phyloP scores from a whole-genome alignment of 1,284 basidiomycete genomes.

The Uromyces viciae-fabae region DNA sequence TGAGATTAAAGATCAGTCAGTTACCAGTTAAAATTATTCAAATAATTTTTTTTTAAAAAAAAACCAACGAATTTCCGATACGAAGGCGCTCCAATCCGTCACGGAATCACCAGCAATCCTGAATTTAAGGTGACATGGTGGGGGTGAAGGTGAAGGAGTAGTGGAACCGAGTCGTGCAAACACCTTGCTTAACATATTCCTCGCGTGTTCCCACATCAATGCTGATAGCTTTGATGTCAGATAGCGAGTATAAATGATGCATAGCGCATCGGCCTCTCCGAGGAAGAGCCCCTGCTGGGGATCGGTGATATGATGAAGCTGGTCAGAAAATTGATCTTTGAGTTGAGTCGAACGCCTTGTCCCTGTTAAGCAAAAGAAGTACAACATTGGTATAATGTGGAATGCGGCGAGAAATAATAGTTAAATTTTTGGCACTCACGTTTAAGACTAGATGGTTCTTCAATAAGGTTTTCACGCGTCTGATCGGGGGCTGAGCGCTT shows the following conservation, averaged over 20 bases:
- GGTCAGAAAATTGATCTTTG: no score
- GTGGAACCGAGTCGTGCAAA: not conserved
- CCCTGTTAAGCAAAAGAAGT: no score
- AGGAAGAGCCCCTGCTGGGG: no score
- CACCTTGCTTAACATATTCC: not conserved
- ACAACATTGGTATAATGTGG: no score
- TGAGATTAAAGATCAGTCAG: not conserved
- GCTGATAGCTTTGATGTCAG: not conserved
- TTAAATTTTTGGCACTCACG: no score
- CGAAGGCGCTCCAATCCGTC: not conserved
- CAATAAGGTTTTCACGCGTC: no score
- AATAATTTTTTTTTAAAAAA: not conserved
- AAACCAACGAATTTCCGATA: not conserved
- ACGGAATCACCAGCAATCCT: not conserved
- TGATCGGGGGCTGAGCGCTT: no score
- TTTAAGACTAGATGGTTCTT: no score
- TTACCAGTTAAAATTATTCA: not conserved
- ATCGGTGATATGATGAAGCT: no score
- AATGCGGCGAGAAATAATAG: no score
- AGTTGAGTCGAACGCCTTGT: no score
- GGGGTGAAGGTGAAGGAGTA: not conserved
- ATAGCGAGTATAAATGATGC: not conserved
- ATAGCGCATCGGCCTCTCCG: not conserved
- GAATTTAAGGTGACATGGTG: not conserved
- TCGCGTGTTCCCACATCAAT: not conserved